Percentiles rank a stretch among this genome's conserved stretches.
Evolutionary conservation across 352 stramenopile genomes (phyloP).

Genomic region (Phytophthora hibernalis): DNA sequence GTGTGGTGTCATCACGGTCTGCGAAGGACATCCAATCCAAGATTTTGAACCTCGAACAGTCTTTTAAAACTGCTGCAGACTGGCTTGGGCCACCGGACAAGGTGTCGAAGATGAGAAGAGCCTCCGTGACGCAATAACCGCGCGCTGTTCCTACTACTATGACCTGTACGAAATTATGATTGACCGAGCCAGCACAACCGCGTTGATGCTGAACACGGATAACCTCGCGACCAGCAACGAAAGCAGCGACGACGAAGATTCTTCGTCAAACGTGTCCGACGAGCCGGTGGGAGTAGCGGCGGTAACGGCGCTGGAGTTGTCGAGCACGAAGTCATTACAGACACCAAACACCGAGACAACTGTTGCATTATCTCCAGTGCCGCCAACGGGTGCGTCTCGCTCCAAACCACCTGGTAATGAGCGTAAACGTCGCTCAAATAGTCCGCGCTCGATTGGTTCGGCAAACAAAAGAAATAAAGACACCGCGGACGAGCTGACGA

Average conservation of each 20-base stretch:
- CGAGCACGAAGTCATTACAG: too few species aligned
- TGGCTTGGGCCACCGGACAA: constrained; percentile 23
- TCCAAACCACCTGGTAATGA: too few species aligned
- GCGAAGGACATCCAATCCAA: constrained; percentile 24
- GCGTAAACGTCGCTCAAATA: too few species aligned
- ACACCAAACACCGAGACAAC: not conserved
- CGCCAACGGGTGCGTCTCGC: too few species aligned
- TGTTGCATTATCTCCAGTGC: not conserved
- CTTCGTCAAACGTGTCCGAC: too few species aligned
- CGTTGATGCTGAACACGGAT: constrained; percentile 11
- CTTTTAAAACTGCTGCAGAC: constrained; percentile 13
- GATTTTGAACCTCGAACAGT: constrained; percentile 18
- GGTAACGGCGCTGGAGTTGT: too few species aligned
- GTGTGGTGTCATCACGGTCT: constrained; percentile 20
- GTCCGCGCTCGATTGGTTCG: constrained; percentile 1
- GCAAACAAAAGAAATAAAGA: constrained; percentile 2
- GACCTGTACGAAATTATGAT: constrained; percentile 22
- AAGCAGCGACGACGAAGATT: constrained; percentile 1
- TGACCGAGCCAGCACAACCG: constrained; percentile 2
- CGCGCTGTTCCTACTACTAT: constrained; percentile 24
- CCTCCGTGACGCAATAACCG: constrained; percentile 10
- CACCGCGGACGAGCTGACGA: not conserved
- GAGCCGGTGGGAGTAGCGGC: too few species aligned
- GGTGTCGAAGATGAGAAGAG: constrained; percentile 21
- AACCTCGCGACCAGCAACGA: not conserved